Percentiles rank a stretch among this genome's conserved stretches.
Evolutionary conservation across 1,139 yeast genomes (phyloP).

Genomic region (Yamadazyma jaroonii): DNA sequence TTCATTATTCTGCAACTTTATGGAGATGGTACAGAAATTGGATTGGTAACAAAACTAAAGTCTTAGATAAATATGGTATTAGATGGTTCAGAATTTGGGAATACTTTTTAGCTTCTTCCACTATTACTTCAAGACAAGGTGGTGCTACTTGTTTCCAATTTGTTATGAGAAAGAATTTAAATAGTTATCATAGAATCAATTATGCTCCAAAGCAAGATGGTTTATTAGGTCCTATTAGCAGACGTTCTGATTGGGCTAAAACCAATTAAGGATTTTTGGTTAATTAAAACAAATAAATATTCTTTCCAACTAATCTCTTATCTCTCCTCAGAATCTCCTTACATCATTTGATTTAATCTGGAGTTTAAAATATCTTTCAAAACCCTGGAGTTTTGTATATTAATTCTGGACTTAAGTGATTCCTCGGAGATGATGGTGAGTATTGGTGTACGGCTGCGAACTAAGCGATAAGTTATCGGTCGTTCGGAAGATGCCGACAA

Average conservation of each 20-base stretch:
- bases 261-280: too few relatives aligned
- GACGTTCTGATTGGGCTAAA: conserved; percentile 45
- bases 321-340: too few relatives aligned
- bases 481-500: conserved; percentile 7
- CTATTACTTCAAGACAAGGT: conserved; percentile 88
- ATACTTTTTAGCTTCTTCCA: conserved; percentile 78
- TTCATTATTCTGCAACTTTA: conserved; percentile 85
- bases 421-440: background rate
- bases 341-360: too few relatives aligned
- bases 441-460: background rate
- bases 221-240: conserved; percentile 58
- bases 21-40: conserved; percentile 97
- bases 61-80: conserved; percentile 75
- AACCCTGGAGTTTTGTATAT: background rate
- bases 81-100: conserved; percentile 97
- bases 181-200: conserved; percentile 79
- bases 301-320: too few relatives aligned
- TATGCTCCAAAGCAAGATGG: conserved; percentile 80
- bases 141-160: conserved; percentile 92
- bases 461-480: conserved; percentile 2
- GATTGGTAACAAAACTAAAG: conserved; percentile 79
- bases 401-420: background rate
- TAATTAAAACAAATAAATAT: too few relatives aligned
- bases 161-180: conserved; percentile 84
- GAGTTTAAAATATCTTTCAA: too few relatives aligned